Base-by-base conservation (phyloP, 2,329 filamentous ascomycete species). In the Claviceps humidiphila region DNA sequence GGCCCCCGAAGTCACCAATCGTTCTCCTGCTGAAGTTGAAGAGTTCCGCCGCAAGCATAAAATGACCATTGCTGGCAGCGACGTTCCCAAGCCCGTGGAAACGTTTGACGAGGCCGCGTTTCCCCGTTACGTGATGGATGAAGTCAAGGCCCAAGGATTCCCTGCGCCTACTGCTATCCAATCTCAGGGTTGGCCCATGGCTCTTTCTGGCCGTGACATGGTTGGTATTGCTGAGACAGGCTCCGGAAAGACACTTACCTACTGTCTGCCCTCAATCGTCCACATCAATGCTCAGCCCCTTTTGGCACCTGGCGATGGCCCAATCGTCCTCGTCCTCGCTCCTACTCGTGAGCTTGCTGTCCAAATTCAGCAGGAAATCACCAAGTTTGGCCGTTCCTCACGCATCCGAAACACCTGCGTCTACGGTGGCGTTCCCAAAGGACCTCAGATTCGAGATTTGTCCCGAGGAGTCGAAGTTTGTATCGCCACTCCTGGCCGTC, bases 221-320 rank as follows among this genome's bases (percentile, higher is more conserved):
- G 91, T 97, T 64, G 93, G 93, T 82, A 95, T 98, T 74, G 93
- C 93, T 63, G 93, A 98, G 78, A 98, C 93, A 54, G 93, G 93
- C 69, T 98, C 93, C 58, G 93, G 93, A 78, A 98, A 98, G 84
- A 98, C 93, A 4, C 79, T 98, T 59, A 96, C 90, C 51, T 98
- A 98, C 76, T 97, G 91, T 73, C 81, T 98, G 60, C 93, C 93
- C 54, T 88, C 93, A 53, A 98, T 98, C 60, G 93, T 98, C 56
- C 93, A 98, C 79, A 98, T 98, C 78, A 97, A 98, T 73, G 93
- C 93, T 47, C 93, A 98, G 72, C 93, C 93, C 60, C 87, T 98
- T 45, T 82, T 98, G 57, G 87, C 90, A 26, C 91, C 89, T 41
- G 93, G 93, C 55, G 93, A 97, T 65, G 93, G 93, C 49, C 93